These are phyloP conservation scores for Aspergillus ochraceoroseus DNA, from an alignment of 2,329 filamentous ascomycete species.

Conservation along the genomic window DNA sequence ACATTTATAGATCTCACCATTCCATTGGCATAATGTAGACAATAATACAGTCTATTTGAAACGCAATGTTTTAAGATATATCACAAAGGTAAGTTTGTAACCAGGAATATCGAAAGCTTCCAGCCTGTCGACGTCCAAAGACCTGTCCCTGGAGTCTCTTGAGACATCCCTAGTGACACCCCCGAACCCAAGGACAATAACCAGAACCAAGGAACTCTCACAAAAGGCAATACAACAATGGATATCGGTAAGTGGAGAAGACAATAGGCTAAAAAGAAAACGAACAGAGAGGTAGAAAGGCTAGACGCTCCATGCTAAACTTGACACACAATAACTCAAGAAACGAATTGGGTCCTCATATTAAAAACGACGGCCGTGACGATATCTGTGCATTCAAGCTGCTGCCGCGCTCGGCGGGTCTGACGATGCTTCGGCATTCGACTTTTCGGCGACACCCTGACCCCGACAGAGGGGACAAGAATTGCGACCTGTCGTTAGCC, in stretches of 20 bases:
- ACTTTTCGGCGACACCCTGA: conserved; percentile 41
- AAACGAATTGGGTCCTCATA: conserved; percentile 7
- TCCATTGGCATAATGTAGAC: conserved; percentile 5
- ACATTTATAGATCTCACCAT: neutral
- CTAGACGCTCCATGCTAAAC: conserved; percentile 33
- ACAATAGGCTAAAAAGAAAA: conserved; percentile 16
- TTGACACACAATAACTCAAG: conserved; percentile 13
- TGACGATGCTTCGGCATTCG: conserved; percentile 19
- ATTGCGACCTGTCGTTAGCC: conserved; percentile 56
- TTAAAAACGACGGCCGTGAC: conserved; percentile 1
- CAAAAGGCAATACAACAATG: conserved; percentile 22
- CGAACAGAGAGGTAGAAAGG: conserved; percentile 24
- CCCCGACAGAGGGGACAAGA: conserved; percentile 39
- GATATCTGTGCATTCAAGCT: conserved; percentile 11
- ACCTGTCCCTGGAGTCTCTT: too few species aligned
- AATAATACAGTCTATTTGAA: conserved; percentile 14
- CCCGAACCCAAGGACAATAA: conserved; percentile 10
- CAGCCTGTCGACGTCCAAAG: too few species aligned
- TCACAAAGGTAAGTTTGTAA: conserved; percentile 4
- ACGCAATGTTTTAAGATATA: conserved; percentile 8
- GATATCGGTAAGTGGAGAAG: conserved; percentile 26
- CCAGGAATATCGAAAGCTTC: too few species aligned
- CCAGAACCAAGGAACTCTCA: conserved; percentile 16
- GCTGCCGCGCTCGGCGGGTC: conserved; percentile 17
- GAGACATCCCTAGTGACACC: conserved; percentile 7